A percentile compares a stretch with the other conserved stretches of the same genome.
phyloP scores from a whole-genome alignment of 306 rosid species.

The Carpinus viminea region DNA sequence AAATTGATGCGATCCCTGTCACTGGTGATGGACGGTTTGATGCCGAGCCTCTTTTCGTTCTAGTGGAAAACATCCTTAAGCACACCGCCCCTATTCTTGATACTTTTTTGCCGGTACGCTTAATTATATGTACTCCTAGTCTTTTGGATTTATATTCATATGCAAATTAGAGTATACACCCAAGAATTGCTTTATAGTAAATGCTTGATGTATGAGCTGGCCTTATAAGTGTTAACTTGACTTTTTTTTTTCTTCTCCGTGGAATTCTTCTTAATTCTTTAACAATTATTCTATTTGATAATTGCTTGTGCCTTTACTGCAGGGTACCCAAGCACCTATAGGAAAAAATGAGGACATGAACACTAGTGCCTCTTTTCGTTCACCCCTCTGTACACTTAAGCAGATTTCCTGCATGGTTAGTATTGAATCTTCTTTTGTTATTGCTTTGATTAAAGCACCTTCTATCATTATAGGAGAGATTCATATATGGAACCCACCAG shows the following conservation, averaged over 20 bases:
- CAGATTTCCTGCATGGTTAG: conserved; percentile 26
- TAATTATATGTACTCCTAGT: too few species aligned
- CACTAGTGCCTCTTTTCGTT: conserved; percentile 20
- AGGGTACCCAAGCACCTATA: conserved; percentile 29
- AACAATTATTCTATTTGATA: too few species aligned
- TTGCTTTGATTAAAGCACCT: too few species aligned
- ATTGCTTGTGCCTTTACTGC: not conserved
- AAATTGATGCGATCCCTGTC: conserved; percentile 24
- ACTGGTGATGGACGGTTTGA: conserved; percentile 17
- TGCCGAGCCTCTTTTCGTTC: conserved; percentile 26
- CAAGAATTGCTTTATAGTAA: too few species aligned
- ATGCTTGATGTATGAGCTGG: too few species aligned
- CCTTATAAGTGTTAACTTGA: too few species aligned
- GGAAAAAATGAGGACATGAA: conserved; percentile 17
- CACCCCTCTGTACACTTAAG: conserved; percentile 28
- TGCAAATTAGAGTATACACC: too few species aligned
- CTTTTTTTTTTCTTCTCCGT: too few species aligned
- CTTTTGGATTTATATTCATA: too few species aligned
- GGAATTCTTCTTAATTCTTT: too few species aligned
- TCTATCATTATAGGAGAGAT: not conserved
- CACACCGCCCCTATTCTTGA: conserved; percentile 23
- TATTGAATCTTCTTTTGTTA: not conserved
- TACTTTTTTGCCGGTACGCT: conserved; percentile 28
- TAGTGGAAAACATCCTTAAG: conserved; percentile 25
- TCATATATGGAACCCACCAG: not conserved